phyloP scores from a whole-genome alignment of 495 filamentous ascomycete species.

The Chaetomium cochliodes region DNA sequence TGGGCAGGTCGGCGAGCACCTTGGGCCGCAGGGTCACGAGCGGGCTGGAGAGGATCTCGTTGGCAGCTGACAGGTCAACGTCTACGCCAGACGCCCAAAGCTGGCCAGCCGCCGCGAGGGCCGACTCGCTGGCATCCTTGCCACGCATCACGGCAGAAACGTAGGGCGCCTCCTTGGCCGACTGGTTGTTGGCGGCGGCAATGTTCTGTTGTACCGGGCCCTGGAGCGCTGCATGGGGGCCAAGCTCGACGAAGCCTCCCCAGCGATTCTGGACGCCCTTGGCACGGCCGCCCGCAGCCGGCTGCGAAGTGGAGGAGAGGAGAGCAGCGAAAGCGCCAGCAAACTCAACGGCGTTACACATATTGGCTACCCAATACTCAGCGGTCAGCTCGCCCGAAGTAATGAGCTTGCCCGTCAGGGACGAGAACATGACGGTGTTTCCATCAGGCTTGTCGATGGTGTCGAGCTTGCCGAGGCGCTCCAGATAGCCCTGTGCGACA shows the following conservation, averaged over 20 bases:
- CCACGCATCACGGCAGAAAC: slow-evolving; percentile 21
- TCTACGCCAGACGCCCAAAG: slow-evolving; percentile 36
- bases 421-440: background rate
- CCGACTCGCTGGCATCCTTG: slow-evolving; percentile 32
- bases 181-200: background rate
- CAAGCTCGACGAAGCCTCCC: background rate
- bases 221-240: background rate
- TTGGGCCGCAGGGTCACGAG: background rate
- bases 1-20: slow-evolving; percentile 39
- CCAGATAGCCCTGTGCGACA: too few relatives aligned
- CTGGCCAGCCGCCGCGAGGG: background rate
- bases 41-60: slow-evolving; percentile 31
- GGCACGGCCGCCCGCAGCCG: too few relatives aligned
- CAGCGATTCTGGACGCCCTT: too few relatives aligned
- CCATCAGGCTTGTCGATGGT: too few relatives aligned
- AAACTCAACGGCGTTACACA: background rate
- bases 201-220: background rate
- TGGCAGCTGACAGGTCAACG: slow-evolving; percentile 43
- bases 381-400: background rate
- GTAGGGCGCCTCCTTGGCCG: background rate
- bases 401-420: background rate
- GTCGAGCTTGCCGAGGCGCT: too few relatives aligned
- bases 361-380: background rate
- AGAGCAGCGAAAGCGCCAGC: too few relatives aligned
- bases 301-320: too few relatives aligned